A percentile compares a stretch with the other conserved stretches of the same genome.
These are phyloP conservation scores for Yarrowia keelungensis DNA, from an alignment of 805 yeast genomes.

Conservation along the genomic window DNA sequence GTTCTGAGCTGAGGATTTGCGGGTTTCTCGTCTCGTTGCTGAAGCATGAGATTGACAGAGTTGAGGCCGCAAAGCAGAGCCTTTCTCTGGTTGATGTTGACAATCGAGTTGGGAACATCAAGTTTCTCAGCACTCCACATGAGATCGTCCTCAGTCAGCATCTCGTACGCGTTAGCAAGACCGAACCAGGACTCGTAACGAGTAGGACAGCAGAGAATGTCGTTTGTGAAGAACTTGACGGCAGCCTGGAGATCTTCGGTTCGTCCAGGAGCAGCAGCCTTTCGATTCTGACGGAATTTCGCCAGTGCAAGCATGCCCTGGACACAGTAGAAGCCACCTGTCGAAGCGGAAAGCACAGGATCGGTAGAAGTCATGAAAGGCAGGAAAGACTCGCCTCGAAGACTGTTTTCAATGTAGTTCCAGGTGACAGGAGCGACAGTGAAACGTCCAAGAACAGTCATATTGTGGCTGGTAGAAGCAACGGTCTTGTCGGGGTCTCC, in stretches of 20 bases:
- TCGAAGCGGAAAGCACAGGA: constrained; percentile 51
- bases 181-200: constrained; percentile 88
- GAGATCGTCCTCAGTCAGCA: constrained; percentile 83
- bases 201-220: constrained; percentile 67
- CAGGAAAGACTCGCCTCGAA: constrained; percentile 42
- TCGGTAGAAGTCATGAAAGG: constrained; percentile 44
- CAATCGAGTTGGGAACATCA: constrained; percentile 52
- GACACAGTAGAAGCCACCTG: constrained; percentile 68
- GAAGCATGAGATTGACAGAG: constrained; percentile 61
- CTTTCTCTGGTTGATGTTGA: constrained; percentile 72
- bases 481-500: constrained; percentile 61
- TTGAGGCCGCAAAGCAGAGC: constrained; percentile 75
- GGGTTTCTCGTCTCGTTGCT: constrained; percentile 33
- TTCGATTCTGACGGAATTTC: constrained; percentile 72
- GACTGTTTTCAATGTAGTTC: constrained; percentile 41
- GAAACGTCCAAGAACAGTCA: constrained; percentile 57
- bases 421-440: constrained; percentile 46
- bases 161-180: constrained; percentile 79
- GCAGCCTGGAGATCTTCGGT: constrained; percentile 82
- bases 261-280: constrained; percentile 74
- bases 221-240: constrained; percentile 67
- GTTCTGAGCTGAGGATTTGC: constrained; percentile 13
- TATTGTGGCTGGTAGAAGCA: constrained; percentile 49
- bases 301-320: constrained; percentile 73
- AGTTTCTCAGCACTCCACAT: constrained; percentile 92